phyloP scores from a whole-genome alignment of 257 asterid species.

The Avicennia marina region DNA sequence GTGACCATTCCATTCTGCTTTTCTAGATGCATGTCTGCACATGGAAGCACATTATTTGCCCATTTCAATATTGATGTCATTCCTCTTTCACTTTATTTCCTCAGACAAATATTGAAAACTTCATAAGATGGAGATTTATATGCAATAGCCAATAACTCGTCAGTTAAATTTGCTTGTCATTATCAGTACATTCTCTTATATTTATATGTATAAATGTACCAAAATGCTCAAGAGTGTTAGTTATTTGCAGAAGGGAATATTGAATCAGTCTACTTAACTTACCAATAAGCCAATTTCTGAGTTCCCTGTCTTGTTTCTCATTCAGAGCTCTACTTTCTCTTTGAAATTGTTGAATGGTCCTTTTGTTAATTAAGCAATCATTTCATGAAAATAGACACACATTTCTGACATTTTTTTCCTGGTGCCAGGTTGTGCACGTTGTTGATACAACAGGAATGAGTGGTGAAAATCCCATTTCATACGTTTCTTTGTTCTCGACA shows the following conservation, averaged over 20 bases:
- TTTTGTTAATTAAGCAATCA: neutral
- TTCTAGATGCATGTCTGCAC: neutral
- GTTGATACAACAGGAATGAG: conserved; percentile 49
- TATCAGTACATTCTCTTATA: too few species aligned
- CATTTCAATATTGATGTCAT: neutral
- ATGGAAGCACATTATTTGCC: neutral
- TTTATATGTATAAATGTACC: too few species aligned
- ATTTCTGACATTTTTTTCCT: neutral
- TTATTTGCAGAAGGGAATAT: neutral
- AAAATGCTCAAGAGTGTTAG: neutral
- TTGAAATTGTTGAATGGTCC: too few species aligned
- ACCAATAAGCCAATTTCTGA: neutral
- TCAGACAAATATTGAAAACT: neutral
- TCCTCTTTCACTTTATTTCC: neutral
- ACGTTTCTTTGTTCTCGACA: conserved; percentile 66
- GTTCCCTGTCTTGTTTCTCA: neutral
- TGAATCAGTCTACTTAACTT: neutral
- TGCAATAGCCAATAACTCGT: neutral
- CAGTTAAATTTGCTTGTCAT: neutral
- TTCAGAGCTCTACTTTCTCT: neutral
- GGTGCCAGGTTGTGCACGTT: conserved; percentile 78
- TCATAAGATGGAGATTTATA: neutral
- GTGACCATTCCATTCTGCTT: neutral
- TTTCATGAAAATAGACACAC: neutral
- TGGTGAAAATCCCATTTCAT: conserved; percentile 43